Base-by-base conservation (phyloP, 805 yeast species). In the Wickerhamiella bombiphila region DNA sequence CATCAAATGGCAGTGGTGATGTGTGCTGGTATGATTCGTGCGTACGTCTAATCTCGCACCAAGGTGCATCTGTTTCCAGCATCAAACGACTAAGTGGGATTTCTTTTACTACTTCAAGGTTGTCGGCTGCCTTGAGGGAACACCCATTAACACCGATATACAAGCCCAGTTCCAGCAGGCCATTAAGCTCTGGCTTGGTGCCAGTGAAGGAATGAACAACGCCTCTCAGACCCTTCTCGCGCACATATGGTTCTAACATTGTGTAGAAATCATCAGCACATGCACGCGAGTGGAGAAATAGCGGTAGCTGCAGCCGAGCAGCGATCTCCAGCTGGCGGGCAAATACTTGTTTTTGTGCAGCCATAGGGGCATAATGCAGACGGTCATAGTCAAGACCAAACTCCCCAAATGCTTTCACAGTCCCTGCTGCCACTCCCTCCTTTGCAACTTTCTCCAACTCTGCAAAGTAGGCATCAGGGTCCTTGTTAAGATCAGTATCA, bases 141-240 rank as follows among this genome's bases (percentile, higher is more conserved):
- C 97, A 91, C 3, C 98, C 98, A 56, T 91, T 91, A 42, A 91
- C 64, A 30, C 97, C 85, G 36, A 91, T 70, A 46, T 64, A 80
- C 32, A 82, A 66, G 0, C 76, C 83, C 35, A 72, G 55, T 0
- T 60, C 60, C 16, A 86, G 55, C 20, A 85, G 51, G 36, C 64
- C 63, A 4, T 65, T 48, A 44, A 83, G 57, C 45, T 91, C 96
- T 4, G 64, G 69, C 13, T 55, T 40, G 0, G 83, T 65, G 2
- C 96, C 99, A 0, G 98, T 88, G 57, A 88, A 91, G 1, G 97
- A 86, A 57, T 91, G 99, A 1, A 91, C 88, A 5, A 91, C 88
- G n/a, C 91, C 88, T 29, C 71, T 68, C 25, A 42, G 41, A 15
- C 16, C 18, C 19, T 24, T 22, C 7, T 29, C 14, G 18, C 22